Conservation (phyloP, 2,329 filamentous ascomycete genomes). For the Pyricularia grisea region DNA sequence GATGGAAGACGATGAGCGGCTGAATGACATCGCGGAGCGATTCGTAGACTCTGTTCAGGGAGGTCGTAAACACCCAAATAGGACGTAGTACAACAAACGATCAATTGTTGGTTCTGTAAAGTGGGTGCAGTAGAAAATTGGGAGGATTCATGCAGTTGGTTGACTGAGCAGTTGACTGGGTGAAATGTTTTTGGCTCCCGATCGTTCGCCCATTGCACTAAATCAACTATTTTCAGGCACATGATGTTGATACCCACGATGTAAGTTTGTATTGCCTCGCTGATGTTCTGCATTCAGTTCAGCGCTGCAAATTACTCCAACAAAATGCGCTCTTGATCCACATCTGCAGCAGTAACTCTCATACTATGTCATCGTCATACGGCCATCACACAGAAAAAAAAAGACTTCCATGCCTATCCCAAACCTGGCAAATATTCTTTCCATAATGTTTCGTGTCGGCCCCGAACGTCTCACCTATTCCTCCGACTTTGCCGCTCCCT, state of each 20-base stretch:
- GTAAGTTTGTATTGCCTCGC: neutral
- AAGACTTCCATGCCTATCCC: neutral
- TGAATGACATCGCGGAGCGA: neutral
- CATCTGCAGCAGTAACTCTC: neutral
- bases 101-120: no score
- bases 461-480: neutral
- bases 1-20: neutral
- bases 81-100: no score
- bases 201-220: neutral
- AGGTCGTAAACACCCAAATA: neutral
- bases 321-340: neutral
- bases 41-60: neutral
- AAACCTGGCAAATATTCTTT: neutral
- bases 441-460: neutral
- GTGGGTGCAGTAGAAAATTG: no score
- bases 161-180: neutral
- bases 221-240: neutral
- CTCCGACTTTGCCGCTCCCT: neutral
- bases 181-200: neutral
- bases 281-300: neutral
- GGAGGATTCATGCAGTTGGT: neutral
- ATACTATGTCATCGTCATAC: neutral
- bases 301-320: neutral
- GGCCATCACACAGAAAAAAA: neutral
- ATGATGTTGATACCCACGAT: neutral